A percentile compares a stretch with the other conserved stretches of the same genome.
These are phyloP conservation scores for Sungouiozyma ichnusensis DNA, from an alignment of 805 yeast genomes.

Conservation along the genomic window DNA sequence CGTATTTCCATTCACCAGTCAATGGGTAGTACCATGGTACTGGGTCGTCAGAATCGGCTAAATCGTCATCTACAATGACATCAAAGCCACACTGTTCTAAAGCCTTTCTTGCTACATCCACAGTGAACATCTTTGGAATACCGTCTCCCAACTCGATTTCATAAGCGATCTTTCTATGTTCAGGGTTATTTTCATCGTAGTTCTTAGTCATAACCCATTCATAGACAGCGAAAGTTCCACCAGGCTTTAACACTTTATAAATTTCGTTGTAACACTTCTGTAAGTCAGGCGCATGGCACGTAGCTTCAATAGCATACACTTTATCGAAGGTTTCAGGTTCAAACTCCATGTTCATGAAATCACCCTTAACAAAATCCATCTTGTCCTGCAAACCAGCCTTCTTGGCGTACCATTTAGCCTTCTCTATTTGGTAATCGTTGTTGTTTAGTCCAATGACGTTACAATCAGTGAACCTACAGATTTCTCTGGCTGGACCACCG, in stretches of 20 bases:
- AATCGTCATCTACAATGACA: conserved; percentile 61
- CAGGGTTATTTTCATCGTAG: conserved; percentile 77
- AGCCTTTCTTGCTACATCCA: conserved; percentile 80
- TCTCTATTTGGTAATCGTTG: conserved; percentile 92
- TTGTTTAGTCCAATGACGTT: conserved; percentile 84
- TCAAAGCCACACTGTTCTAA: conserved; percentile 81
- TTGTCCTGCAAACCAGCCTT: conserved; percentile 56
- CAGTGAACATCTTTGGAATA: conserved; percentile 90
- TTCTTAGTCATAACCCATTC: conserved; percentile 98
- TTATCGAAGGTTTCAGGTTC: conserved; percentile 86
- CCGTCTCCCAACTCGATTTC: conserved; percentile 99
- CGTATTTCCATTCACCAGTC: conserved; percentile 85
- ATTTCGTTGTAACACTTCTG: conserved; percentile 95
- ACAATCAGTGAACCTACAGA: conserved; percentile 81
- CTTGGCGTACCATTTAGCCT: conserved; percentile 75
- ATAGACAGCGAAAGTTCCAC: conserved; percentile 95
- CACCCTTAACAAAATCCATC: conserved; percentile 87
- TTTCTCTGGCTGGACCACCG: conserved; percentile 98
- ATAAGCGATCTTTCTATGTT: conserved; percentile 89
- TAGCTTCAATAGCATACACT: conserved; percentile 96
- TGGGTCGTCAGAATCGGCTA: conserved; percentile 72
- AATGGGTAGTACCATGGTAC: conserved; percentile 98
- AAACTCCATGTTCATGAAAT: conserved; percentile 98
- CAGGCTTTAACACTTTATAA: conserved; percentile 92
- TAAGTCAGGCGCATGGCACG: conserved; percentile 93